Base-by-base conservation (phyloP, 257 asterid genomes). In the Striga asiatica region DNA sequence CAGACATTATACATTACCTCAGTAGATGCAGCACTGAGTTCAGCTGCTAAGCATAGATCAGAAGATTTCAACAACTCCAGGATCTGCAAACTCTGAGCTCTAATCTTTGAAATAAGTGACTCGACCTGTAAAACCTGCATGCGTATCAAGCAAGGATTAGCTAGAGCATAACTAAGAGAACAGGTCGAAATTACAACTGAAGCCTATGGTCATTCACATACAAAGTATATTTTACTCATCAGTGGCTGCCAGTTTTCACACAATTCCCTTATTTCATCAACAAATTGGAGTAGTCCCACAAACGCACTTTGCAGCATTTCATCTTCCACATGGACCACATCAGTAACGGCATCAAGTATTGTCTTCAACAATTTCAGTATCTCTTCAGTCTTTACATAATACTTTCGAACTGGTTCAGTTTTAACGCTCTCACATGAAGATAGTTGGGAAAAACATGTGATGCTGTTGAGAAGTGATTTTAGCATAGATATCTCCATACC, bases 161-260 rank as follows among this genome's bases (percentile, higher is more conserved):
- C 31, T 32, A 65, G 4, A 29, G 41, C 31, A 19, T 17, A 19
- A 48, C 56, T 35, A 31, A 66, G 14, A 55, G 29, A 16, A 17
- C 16, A 23, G 12, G 11, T 8, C 25, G 42, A 61, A 24, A 13
- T 50, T 27, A 46, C 35, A 29, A 62, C 21, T 20, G 16, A 16
- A n/a, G 51, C 24, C 6, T 11, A 3, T 10, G 37, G 43, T 41
- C 46, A 16, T 29, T 60, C 64, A 80, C 96, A 3, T 79, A 88
- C 96, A 74, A 81, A 84, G 78, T 79, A 81, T 55, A 81, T 63
- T 81, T 84, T 88, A 73, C 94, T 88, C 94, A 77, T 84, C 67
- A 88, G 62, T 45, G 84, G 80, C 46, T 78, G 81, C 86, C 87
- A 79, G 66, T 56, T 76, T 49, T 74, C 85, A 60, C 79, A 81